Conservation (phyloP, 805 yeast species). For the Ogataea paradorogensis region DNA sequence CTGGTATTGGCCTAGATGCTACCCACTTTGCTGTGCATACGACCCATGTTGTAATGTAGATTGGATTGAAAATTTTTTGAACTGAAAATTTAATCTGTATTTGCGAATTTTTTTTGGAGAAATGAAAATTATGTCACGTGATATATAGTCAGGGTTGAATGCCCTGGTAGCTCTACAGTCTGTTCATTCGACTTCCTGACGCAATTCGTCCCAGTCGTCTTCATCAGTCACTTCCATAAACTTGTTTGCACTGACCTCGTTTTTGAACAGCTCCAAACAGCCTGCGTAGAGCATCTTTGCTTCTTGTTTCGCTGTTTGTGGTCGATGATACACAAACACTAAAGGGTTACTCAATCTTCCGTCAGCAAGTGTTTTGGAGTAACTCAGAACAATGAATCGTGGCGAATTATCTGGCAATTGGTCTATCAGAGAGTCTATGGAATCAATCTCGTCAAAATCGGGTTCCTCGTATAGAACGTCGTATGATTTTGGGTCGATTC, state of each 20-base stretch:
- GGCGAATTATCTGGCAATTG: constrained; percentile 82
- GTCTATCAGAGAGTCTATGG: constrained; percentile 64
- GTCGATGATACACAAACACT: constrained; percentile 83
- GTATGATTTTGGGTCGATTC: constrained; percentile 54
- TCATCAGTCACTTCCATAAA: constrained; percentile 62
- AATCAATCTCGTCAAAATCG: constrained; percentile 39
- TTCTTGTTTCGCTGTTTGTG: constrained; percentile 80
- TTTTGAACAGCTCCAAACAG: constrained; percentile 76
- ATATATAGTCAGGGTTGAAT: background rate
- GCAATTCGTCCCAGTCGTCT: constrained; percentile 49
- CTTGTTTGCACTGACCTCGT: constrained; percentile 70
- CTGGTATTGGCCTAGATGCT: constrained; percentile 21
- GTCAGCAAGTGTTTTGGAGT: constrained; percentile 66
- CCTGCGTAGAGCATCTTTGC: constrained; percentile 88
- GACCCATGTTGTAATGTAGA: constrained; percentile 80
- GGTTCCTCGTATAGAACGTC: constrained; percentile 47
- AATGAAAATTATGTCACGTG: constrained; percentile 14
- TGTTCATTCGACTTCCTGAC: constrained; percentile 5
- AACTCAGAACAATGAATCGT: constrained; percentile 69
- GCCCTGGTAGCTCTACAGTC: constrained; percentile 5
- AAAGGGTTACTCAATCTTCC: constrained; percentile 74
- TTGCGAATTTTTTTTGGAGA: background rate
- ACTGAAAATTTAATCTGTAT: constrained; percentile 3
- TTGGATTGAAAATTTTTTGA: constrained; percentile 6
- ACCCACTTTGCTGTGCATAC: constrained; percentile 98